phyloP scores from a whole-genome alignment of 495 filamentous ascomycete genomes.

The Aspergillus haitiensis region DNA sequence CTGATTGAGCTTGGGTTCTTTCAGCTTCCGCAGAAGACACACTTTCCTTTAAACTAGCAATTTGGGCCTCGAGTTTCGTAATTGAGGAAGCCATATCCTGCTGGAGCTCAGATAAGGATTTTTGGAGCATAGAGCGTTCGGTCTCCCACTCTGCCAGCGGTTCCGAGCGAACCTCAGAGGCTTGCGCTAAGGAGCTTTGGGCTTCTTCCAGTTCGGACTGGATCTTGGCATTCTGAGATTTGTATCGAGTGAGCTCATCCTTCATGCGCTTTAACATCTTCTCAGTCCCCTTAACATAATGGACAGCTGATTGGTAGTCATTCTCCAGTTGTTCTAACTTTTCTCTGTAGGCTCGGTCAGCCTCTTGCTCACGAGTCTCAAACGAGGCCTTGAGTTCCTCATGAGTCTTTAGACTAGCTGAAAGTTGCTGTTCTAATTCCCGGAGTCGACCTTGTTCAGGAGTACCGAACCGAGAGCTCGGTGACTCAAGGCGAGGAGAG shows the following conservation, averaged over 20 bases:
- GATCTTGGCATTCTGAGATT: constrained; percentile 77
- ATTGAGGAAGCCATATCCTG: constrained; percentile 64
- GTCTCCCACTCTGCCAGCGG: constrained; percentile 68
- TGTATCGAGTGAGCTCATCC: constrained; percentile 87
- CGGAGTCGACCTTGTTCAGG: constrained; percentile 80
- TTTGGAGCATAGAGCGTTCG: constrained; percentile 67
- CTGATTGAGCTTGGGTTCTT: constrained; percentile 60
- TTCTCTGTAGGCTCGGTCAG: constrained; percentile 80
- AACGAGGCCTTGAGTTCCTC: constrained; percentile 76
- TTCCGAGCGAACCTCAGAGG: constrained; percentile 31
- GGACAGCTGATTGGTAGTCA: constrained; percentile 98
- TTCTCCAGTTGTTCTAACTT: constrained; percentile 91
- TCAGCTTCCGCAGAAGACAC: constrained; percentile 64
- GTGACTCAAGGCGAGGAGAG: constrained; percentile 61
- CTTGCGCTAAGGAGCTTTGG: constrained; percentile 42
- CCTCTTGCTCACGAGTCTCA: constrained; percentile 77
- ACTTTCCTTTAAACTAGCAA: constrained; percentile 64
- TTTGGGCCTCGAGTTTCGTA: constrained; percentile 66
- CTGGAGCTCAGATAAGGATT: constrained; percentile 67
- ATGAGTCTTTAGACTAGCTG: constrained; percentile 72
- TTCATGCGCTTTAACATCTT: constrained; percentile 99
- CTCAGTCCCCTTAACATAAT: constrained; percentile 97
- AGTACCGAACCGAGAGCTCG: constrained; percentile 70
- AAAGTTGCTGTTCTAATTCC: constrained; percentile 89
- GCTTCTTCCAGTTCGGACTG: constrained; percentile 72